Evolutionary conservation across 352 stramenopile species (phyloP).

Genomic region (Detonula confervacea): DNA sequence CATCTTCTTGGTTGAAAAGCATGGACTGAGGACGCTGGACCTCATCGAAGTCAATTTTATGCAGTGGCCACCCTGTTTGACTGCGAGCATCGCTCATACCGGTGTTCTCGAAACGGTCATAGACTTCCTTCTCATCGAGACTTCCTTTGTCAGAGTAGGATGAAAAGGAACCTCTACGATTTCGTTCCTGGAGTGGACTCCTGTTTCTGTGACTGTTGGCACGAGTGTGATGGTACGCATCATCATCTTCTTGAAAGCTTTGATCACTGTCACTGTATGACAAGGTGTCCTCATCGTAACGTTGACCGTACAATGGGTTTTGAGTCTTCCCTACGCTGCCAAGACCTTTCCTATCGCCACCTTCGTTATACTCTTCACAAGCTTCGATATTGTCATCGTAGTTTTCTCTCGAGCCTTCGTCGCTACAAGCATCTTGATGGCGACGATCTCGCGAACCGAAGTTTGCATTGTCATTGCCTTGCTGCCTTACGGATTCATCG

Average conservation of each 20-base stretch:
- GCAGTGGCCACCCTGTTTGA: neutral
- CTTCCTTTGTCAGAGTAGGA: neutral
- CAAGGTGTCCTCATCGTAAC: neutral
- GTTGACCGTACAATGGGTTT: neutral
- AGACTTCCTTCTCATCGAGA: neutral
- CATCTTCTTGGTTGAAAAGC: conserved; percentile 15
- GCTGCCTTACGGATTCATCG: neutral
- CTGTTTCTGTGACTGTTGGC: neutral
- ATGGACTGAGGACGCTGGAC: conserved; percentile 19
- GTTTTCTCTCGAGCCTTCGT: neutral
- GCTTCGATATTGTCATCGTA: neutral
- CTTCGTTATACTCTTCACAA: neutral
- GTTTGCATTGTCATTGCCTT: neutral
- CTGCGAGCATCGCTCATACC: neutral
- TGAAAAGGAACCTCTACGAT: neutral
- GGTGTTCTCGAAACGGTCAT: conserved; percentile 38
- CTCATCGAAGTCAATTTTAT: conserved; percentile 9
- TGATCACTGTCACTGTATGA: neutral
- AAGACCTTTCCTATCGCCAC: no score
- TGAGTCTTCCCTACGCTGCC: neutral
- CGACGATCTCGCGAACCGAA: neutral
- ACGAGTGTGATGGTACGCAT: neutral
- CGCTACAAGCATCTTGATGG: neutral
- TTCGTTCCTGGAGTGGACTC: neutral
- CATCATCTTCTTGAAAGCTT: neutral